These are phyloP conservation scores for Yamadazyma friedrichii DNA, from an alignment of 1,139 yeast species.

Conservation along the genomic window DNA sequence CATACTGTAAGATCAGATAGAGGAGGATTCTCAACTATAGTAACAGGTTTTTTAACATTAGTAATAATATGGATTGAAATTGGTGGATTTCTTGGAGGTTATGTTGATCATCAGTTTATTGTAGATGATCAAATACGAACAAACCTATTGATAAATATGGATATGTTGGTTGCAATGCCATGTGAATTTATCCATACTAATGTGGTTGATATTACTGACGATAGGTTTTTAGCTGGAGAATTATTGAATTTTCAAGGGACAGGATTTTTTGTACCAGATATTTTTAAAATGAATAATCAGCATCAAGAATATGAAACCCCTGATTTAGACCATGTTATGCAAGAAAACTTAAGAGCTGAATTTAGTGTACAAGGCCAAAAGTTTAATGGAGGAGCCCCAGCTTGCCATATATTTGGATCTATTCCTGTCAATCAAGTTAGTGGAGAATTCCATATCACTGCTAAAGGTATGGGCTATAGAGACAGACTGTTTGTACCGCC, in stretches of 20 bases:
- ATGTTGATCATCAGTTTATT: constrained; percentile 71
- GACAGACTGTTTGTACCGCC: constrained; percentile 44
- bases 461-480: constrained; percentile 63
- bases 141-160: constrained; percentile 70
- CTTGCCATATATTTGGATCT: constrained; percentile 86
- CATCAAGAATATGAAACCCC: constrained; percentile 57
- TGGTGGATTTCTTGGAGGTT: constrained; percentile 84
- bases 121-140: constrained; percentile 67
- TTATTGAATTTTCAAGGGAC: constrained; percentile 66
- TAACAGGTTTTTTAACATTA: constrained; percentile 59
- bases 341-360: constrained; percentile 64
- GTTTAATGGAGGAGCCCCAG: constrained; percentile 57
- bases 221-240: constrained; percentile 75
- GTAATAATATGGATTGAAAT: constrained; percentile 83
- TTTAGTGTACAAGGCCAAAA: constrained; percentile 45
- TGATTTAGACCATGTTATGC: constrained; percentile 63
- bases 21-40: constrained; percentile 74
- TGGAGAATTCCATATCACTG: constrained; percentile 86
- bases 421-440: constrained; percentile 82
- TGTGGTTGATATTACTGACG: constrained; percentile 76
- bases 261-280: constrained; percentile 51
- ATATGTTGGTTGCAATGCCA: constrained; percentile 79
- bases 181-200: constrained; percentile 75
- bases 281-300: constrained; percentile 41
- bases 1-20: constrained; percentile 72